Evolutionary conservation across 2,329 filamentous ascomycete genomes (phyloP).

Genomic region (Sporothrix schenckii): DNA sequence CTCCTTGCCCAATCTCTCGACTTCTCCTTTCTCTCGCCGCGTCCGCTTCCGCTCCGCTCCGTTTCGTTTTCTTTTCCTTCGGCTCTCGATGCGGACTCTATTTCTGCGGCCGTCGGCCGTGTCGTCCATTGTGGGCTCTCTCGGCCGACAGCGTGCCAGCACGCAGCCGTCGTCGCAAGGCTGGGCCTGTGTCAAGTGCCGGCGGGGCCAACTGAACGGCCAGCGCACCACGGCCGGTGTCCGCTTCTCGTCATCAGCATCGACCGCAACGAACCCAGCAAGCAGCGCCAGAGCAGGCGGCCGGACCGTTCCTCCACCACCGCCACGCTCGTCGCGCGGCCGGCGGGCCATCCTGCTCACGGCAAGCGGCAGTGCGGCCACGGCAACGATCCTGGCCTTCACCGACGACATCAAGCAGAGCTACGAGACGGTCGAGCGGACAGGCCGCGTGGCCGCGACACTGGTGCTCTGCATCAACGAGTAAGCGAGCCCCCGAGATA

Average conservation of each 20-base stretch:
- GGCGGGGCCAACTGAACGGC: conserved; percentile 28
- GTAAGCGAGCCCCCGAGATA: conserved; percentile 50
- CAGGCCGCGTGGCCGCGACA: conserved; percentile 74
- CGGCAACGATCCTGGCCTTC: conserved; percentile 56
- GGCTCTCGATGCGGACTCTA: conserved; percentile 3
- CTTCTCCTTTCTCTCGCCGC: not conserved
- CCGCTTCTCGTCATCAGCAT: conserved; percentile 25
- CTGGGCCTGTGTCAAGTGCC: conserved; percentile 35
- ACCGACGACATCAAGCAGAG: conserved; percentile 73
- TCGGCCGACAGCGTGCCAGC: conserved; percentile 25
- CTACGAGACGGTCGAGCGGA: conserved; percentile 74
- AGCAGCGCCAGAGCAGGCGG: conserved; percentile 1
- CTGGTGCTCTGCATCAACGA: conserved; percentile 86
- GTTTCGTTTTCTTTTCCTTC: not conserved
- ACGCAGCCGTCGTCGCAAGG: conserved; percentile 12
- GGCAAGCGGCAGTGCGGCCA: conserved; percentile 53
- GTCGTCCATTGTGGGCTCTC: conserved; percentile 17
- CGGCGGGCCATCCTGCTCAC: conserved; percentile 51
- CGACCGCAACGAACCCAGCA: not conserved
- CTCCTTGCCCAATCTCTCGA: not conserved
- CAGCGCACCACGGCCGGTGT: conserved; percentile 3
- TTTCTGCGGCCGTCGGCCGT: conserved; percentile 23
- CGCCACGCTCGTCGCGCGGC: conserved; percentile 29
- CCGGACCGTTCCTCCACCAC: not conserved
- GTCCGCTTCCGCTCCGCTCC: no score